phyloP scores from a whole-genome alignment of 371 early-diverging fungal species.

The Amoeboradix gromovi region DNA sequence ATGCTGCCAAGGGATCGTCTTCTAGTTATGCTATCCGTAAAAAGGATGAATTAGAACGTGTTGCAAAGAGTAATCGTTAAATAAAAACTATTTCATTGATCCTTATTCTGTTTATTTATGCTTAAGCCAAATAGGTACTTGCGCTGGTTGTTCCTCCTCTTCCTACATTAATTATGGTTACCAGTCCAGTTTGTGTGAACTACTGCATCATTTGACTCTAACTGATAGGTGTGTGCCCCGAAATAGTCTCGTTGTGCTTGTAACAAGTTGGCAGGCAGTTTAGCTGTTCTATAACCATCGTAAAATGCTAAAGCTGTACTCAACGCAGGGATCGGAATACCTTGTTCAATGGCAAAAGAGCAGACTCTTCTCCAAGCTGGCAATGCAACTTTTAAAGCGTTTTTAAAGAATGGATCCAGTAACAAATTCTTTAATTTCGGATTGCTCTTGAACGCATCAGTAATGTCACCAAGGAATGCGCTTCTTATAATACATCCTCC shows the following conservation, averaged over 20 bases:
- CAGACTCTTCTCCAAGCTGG: constrained; percentile 68
- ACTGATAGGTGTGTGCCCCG: constrained; percentile 87
- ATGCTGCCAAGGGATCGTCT: constrained; percentile 51
- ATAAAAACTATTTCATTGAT: constrained; percentile 4
- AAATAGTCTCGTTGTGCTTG: constrained; percentile 95
- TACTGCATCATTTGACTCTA: constrained; percentile 28
- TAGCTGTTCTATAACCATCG: constrained; percentile 70
- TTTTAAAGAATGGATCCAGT: constrained; percentile 75
- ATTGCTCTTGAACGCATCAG: constrained; percentile 60
- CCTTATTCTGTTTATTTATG: background rate
- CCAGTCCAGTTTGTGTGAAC: constrained; percentile 77
- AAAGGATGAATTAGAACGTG: constrained; percentile 99
- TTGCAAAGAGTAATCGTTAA: constrained; percentile 75
- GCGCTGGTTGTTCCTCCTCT: background rate
- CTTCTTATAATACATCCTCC: constrained; percentile 95
- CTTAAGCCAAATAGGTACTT: background rate
- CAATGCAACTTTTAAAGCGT: constrained; percentile 49
- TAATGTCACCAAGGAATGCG: constrained; percentile 80
- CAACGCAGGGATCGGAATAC: constrained; percentile 71
- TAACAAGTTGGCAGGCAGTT: constrained; percentile 77
- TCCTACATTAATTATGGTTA: background rate
- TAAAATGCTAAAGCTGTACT: constrained; percentile 78
- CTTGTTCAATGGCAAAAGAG: constrained; percentile 41
- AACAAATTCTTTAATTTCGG: constrained; percentile 54
- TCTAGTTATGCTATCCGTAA: constrained; percentile 98